Conservation (phyloP, 768 basidiomycete species). For the Lactifluus rugatus region DNA sequence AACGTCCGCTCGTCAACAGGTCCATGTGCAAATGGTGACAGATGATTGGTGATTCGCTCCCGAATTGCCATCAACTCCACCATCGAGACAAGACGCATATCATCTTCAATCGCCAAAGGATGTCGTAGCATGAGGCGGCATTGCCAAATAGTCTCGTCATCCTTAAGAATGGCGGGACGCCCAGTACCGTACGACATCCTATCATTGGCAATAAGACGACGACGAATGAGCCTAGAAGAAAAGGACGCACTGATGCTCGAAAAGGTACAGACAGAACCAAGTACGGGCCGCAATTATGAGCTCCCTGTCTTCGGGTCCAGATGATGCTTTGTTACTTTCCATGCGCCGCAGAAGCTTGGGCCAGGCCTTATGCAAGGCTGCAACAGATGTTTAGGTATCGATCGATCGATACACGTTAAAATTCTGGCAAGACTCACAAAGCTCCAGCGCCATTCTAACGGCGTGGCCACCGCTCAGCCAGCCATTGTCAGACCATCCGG, state of each 20-base stretch:
- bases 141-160: slow-evolving; percentile 83
- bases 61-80: slow-evolving; percentile 88
- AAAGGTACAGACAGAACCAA: slow-evolving; percentile 91
- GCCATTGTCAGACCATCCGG: slow-evolving; percentile 94
- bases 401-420: background rate
- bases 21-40: slow-evolving; percentile 64
- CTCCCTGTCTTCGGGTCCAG: slow-evolving; percentile 57
- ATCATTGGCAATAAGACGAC: background rate
- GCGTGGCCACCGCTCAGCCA: slow-evolving; percentile 94
- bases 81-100: slow-evolving; percentile 90
- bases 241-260: slow-evolving; percentile 82
- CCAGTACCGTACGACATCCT: slow-evolving; percentile 94
- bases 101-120: slow-evolving; percentile 83
- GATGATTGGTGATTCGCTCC: slow-evolving; percentile 73
- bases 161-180: slow-evolving; percentile 83
- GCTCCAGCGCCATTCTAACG: slow-evolving; percentile 93
- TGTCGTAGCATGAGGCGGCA: slow-evolving; percentile 75
- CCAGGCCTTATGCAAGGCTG: slow-evolving; percentile 91
- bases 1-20: slow-evolving; percentile 70
- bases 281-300: slow-evolving; percentile 75
- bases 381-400: background rate
- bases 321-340: slow-evolving; percentile 50
- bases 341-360: slow-evolving; percentile 71
- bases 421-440: slow-evolving; percentile 47
- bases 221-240: background rate